Percentiles rank a stretch among this genome's conserved stretches.
Evolutionary conservation across 495 filamentous ascomycete species (phyloP).

Genomic region (Trichoderma orchidacearum): DNA sequence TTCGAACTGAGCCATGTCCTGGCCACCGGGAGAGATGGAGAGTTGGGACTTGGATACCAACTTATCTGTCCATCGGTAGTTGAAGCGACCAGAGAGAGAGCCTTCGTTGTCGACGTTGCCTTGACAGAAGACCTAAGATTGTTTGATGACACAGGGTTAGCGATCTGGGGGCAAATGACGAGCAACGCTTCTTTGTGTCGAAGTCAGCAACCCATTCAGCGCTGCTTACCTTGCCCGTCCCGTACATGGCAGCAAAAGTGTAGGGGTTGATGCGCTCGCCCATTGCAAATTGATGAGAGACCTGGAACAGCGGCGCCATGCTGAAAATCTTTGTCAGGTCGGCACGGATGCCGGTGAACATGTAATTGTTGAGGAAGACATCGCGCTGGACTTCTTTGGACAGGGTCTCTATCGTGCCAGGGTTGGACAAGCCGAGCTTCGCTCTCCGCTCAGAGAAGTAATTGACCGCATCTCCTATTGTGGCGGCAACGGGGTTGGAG

Average conservation of each 20-base stretch:
- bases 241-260: conserved; percentile 84
- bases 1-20: conserved; percentile 77
- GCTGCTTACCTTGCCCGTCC: conserved; percentile 68
- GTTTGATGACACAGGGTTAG: conserved; percentile 3
- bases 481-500: conserved; percentile 55
- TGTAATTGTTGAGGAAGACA: conserved; percentile 85
- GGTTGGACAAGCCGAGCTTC: conserved; percentile 78
- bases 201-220: not conserved
- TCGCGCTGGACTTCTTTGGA: conserved; percentile 86
- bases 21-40: conserved; percentile 58
- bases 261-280: conserved; percentile 86
- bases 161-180: no score
- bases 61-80: conserved; percentile 69
- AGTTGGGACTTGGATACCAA: conserved; percentile 75
- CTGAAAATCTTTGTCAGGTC: conserved; percentile 93
- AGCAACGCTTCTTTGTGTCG: not conserved
- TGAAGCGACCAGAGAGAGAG: conserved; percentile 65
- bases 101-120: conserved; percentile 88
- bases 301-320: conserved; percentile 85
- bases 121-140: conserved; percentile 74
- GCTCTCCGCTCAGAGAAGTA: conserved; percentile 76
- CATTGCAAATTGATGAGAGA: conserved; percentile 92
- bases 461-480: conserved; percentile 63
- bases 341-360: conserved; percentile 88
- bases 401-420: conserved; percentile 84